Conservation (phyloP, 2,329 filamentous ascomycete species). For the Sporothrix brunneoviolacea region DNA sequence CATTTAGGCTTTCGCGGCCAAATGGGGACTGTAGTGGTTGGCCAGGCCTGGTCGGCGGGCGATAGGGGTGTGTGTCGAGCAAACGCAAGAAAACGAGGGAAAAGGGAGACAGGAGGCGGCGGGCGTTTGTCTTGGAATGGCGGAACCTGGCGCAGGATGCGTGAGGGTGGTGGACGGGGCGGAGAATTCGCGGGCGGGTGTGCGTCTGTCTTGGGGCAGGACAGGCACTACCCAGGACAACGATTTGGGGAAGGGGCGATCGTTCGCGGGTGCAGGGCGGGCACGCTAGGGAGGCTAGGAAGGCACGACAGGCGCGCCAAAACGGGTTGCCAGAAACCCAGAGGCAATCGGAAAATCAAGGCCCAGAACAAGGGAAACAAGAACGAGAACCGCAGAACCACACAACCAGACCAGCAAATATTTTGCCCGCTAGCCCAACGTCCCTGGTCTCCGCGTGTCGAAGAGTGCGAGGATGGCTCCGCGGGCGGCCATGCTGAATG, state of each 20-base stretch:
- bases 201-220: background rate
- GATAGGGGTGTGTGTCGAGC: constrained; percentile 2
- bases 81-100: constrained; percentile 1
- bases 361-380: background rate
- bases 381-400: background rate
- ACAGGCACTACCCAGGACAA: background rate
- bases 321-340: too few species aligned
- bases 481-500: too few species aligned
- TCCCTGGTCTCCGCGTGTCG: background rate
- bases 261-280: constrained; percentile 6
- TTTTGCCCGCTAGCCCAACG: constrained; percentile 2
- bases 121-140: background rate
- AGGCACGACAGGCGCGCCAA: background rate
- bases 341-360: too few species aligned
- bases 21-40: constrained; percentile 8
- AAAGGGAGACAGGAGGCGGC: background rate
- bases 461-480: background rate
- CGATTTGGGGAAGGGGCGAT: constrained; percentile 11
- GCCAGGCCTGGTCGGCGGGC: constrained; percentile 1
- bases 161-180: background rate
- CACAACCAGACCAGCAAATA: background rate
- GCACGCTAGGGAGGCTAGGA: constrained; percentile 2
- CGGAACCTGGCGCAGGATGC: constrained; percentile 3
- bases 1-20: constrained; percentile 28
- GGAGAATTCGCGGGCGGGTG: background rate